Evolutionary conservation across 2,329 filamentous ascomycete genomes (phyloP).

Genomic region (Cercospora berteroae): DNA sequence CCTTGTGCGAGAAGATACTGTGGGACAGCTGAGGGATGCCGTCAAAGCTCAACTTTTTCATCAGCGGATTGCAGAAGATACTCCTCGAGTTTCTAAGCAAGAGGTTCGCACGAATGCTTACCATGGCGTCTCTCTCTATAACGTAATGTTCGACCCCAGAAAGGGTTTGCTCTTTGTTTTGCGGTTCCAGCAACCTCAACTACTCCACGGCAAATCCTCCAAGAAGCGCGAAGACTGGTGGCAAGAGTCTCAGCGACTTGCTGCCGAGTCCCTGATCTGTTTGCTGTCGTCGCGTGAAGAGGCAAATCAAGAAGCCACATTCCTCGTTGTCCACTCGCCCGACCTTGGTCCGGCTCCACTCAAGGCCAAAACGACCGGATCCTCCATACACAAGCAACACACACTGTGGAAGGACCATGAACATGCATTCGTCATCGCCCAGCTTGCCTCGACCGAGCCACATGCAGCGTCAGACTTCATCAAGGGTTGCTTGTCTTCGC

Average conservation of each 20-base stretch:
- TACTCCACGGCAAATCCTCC: constrained; percentile 23
- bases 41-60: constrained; percentile 44
- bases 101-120: constrained; percentile 40
- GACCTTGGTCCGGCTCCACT: neutral
- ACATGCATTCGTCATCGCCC: constrained; percentile 17
- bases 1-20: constrained; percentile 68
- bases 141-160: constrained; percentile 39
- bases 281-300: constrained; percentile 42
- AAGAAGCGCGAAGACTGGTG: constrained; percentile 51
- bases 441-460: constrained; percentile 6
- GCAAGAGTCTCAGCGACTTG: constrained; percentile 49
- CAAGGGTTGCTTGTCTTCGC: neutral
- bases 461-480: neutral
- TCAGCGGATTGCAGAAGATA: constrained; percentile 28
- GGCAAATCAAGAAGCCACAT: constrained; percentile 23
- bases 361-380: neutral
- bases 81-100: no score
- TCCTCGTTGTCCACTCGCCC: constrained; percentile 27
- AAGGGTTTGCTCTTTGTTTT: constrained; percentile 49
- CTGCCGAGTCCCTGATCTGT: constrained; percentile 52
- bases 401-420: neutral
- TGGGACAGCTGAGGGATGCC: constrained; percentile 64
- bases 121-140: constrained; percentile 35
- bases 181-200: constrained; percentile 48
- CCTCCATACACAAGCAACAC: neutral